Base-by-base conservation (phyloP, 2,329 filamentous ascomycete genomes). In the Penicillium sp. region DNA sequence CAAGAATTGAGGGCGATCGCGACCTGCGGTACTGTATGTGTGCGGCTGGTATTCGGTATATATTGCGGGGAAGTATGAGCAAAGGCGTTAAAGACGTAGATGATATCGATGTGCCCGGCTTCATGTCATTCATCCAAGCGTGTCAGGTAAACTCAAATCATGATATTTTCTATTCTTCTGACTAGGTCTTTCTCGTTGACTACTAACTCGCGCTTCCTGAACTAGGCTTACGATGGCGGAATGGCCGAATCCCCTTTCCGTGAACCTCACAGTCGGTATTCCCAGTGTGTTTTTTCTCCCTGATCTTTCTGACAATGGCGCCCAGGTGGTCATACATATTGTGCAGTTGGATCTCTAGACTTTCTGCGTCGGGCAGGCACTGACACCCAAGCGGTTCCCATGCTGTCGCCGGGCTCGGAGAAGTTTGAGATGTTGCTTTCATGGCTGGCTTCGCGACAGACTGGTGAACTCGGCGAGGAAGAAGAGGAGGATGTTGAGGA, bases 21-120 rank as follows among this genome's bases (percentile, higher is more conserved):
- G 95, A 99, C 74, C 89, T 92, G 77, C 83, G 95, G 55, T 93
- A 93, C 71, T 95, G 91, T 66, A 96, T 95, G 73, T 87, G 92
- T 69, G 93, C 90, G 3, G 85, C 90, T 19, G 87, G 87, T 9
- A 87, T 96, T 31, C 82, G 95, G 39, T 96, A 90, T 85, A 89
- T 96, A 55, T 73, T 99, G 45, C 81, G 88, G 41, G 91, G 89
- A 0, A 80, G 81, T 22, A 70, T 81, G n/a, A 76, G 77, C 26
- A 82, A 79, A 0, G 79, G 83, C 14, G 77, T 81, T 10, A 80
- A 80, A 2, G 84, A 79, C 65, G 80, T 87, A 1, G 79, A 84
- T 16, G 93, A 96, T 75, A 86, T 99, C 57, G 79, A 96, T 70
- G 82, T 93, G 3, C 83, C 88, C 37, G 80, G 76, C 8, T 80